Base-by-base conservation (phyloP, 441 rosid species). In the Hura crepitans region DNA sequence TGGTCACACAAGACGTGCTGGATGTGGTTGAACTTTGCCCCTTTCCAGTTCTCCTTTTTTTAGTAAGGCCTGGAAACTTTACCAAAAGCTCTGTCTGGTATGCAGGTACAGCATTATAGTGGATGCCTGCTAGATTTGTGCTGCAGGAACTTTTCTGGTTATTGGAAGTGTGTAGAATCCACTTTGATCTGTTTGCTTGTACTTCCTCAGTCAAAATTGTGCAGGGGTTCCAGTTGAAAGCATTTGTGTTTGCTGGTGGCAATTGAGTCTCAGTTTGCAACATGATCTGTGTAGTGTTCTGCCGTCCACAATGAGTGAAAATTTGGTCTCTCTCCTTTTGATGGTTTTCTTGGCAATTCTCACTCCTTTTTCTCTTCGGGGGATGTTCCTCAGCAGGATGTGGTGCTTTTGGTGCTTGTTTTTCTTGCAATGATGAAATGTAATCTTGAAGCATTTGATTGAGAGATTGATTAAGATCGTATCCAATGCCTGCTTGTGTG, bases 41-140 rank as follows among this genome's bases (percentile, higher is more conserved):
- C 58, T 82, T 83, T 28, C 75, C 86, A 3, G 84, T 83, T 75
- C 84, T 84, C 74, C 47, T 84, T 75, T 83, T 85, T 81, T 78
- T 85, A 69, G 62, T 67, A 61, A 75, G 72, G 20, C 62, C 74
- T 6, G 82, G 77, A 66, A 79, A 73, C 69, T 73, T 74, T 13
- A 73, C 65, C 80, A 77, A 70, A 64, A 73, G 54, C 51, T 49
- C 59, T 25, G 62, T 58, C 69, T 84, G 79, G 80, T 82, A 84
- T 72, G 74, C 72, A 39, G 68, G 69, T 66, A 77, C 68, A 65
- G 69, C 79, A 75, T 80, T 78, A 60, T 85, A 85, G 50, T 62
- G 79, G 72, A 77, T 33, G 37, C 82, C 89, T 23, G 59, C 47
- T 22, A 72, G 33, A 73, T 84, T 86, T 37, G 72, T 62, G 75